Percentiles rank a stretch among this genome's conserved stretches.
These are phyloP conservation scores for Arabidopsis hybrid DNA, from an alignment of 441 rosid genomes.

Conservation along the genomic window DNA sequence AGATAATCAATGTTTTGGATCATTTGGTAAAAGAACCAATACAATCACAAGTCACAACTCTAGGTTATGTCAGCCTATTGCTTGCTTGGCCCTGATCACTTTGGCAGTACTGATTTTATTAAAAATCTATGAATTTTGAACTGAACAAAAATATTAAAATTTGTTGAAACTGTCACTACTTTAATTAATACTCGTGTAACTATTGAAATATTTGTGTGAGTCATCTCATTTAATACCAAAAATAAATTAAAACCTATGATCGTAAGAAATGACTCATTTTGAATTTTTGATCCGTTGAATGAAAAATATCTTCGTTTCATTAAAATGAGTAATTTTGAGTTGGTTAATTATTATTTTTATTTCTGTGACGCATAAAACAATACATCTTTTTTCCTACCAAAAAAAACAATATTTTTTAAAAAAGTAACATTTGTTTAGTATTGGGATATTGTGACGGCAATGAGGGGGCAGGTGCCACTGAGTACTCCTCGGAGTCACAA, in stretches of 20 bases:
- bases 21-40: constrained; percentile 16
- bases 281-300: neutral
- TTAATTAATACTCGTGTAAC: neutral
- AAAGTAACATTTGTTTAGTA: neutral
- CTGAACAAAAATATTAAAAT: neutral
- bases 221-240: neutral
- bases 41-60: constrained; percentile 28
- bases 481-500: constrained; percentile 28
- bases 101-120: constrained; percentile 23
- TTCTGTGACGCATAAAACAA: too few relatives aligned
- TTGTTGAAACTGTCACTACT: neutral
- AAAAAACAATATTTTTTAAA: too few relatives aligned
- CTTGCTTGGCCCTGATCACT: constrained; percentile 21
- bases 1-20: constrained; percentile 22
- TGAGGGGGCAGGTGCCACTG: constrained; percentile 25
- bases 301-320: too few relatives aligned
- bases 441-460: constrained; percentile 21
- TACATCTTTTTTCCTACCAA: too few relatives aligned
- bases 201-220: neutral
- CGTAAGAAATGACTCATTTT: neutral
- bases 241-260: neutral
- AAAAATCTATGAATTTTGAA: neutral
- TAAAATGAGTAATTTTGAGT: too few relatives aligned
- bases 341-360: too few relatives aligned
- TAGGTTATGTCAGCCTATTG: constrained; percentile 25